Evolutionary conservation across 1,284 basidiomycete species (phyloP).

Genomic region (Megacollybia platyphylla): DNA sequence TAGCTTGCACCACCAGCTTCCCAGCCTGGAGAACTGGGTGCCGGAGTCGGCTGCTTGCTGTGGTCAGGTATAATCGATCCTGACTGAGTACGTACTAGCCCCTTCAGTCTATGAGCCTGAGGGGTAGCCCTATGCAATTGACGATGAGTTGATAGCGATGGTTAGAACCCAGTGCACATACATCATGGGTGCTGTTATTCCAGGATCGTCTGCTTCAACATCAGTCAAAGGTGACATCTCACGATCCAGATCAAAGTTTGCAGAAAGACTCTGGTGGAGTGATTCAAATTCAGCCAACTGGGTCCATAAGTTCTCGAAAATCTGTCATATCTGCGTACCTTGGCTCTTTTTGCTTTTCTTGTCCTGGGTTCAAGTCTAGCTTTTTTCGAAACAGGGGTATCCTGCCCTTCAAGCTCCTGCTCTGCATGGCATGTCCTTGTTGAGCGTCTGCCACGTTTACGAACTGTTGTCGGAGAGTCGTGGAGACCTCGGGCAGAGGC

Average conservation of each 20-base stretch:
- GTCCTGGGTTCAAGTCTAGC: background rate
- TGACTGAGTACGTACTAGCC: background rate
- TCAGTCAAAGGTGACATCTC: slow-evolving; percentile 2
- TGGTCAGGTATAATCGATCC: slow-evolving; percentile 2
- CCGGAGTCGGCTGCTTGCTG: slow-evolving; percentile 5
- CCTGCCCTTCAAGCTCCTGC: background rate
- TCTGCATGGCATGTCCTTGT: background rate
- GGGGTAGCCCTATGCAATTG: background rate
- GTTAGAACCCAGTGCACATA: background rate
- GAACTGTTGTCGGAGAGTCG: background rate
- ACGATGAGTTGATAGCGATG: background rate
- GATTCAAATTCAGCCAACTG: background rate
- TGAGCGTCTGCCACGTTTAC: background rate
- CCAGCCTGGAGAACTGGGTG: slow-evolving; percentile 1
- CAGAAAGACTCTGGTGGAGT: background rate
- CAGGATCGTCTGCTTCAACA: slow-evolving; percentile 1
- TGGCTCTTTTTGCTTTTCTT: background rate
- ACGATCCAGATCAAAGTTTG: background rate
- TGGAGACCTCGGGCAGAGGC: background rate
- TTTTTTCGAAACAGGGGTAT: background rate
- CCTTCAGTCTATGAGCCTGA: background rate
- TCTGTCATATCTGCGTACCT: background rate
- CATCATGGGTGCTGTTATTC: background rate
- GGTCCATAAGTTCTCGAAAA: background rate
- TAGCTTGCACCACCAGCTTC: background rate